Evolutionary conservation across 768 basidiomycete genomes (phyloP), one percentile per base, ranked within the genome.

Genomic region (Xerocomellus chrysenteron): DNA sequence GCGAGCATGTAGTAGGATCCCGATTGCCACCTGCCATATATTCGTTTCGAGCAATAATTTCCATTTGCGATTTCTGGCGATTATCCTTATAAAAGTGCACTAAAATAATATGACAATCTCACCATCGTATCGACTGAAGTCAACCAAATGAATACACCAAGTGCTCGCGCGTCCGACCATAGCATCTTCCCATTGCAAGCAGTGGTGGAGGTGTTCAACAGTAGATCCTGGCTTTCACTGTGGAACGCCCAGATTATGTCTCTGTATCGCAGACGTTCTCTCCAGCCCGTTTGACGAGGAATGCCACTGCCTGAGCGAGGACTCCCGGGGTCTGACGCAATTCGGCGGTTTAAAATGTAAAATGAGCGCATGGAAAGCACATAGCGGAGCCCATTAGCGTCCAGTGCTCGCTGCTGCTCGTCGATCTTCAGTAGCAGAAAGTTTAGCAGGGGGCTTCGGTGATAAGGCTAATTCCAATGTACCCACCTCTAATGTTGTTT

Each of bases 171-270:
- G 68, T 96, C 92, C 16, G 80, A 76, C 96, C 96, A 98, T 37
- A 82, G 71, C 86, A 98, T 91, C 73, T 92, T 96, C 0, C 86
- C 88, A 37, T 82, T 82, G 63, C 92, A 95, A 13, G 89, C 86
- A 4, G 80, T 73, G 16, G 80, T 80, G 2, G 90, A 89, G 4
- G 87, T 85, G 28, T 79, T 76, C 50, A 97, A 70, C 5, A 99
- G 72, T 44, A 98, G 70, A 17, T 90, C 92, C 65, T 99, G 94
- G 65, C 87, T 92, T 72, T 97, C 94, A 66, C 94, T 97, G 64
- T 97, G 90, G 68, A 89, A 95, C 0, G 95, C 96, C 95, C 96
- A 99, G 28, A 98, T 80, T 76, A 98, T 92, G 70, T 99, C 96
- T 35, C 97, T 85, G 71, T 90, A 94, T 21, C 92, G 84, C 46